A percentile compares a stretch with the other conserved stretches of the same genome.
Evolutionary conservation across 2,329 filamentous ascomycete genomes (phyloP).

Genomic region (Colletotrichum acutatum): DNA sequence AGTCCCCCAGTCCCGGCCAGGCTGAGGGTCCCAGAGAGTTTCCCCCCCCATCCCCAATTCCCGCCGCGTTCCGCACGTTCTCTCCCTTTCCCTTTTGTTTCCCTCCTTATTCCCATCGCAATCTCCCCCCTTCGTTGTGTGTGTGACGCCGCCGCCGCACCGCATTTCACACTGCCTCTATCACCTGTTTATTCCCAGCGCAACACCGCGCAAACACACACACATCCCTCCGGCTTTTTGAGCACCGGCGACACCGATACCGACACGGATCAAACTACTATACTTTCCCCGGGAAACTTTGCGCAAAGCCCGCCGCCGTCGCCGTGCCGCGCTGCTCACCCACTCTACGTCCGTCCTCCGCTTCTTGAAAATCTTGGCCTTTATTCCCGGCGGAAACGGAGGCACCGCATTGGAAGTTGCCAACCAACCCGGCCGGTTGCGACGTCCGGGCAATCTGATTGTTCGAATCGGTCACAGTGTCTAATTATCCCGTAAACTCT

Average conservation of each 20-base stretch:
- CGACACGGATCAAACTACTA: background rate
- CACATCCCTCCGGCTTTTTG: background rate
- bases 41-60: background rate
- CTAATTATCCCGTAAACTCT: background rate
- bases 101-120: conserved; percentile 30
- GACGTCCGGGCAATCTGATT: background rate
- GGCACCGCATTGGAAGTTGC: background rate
- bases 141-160: background rate
- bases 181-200: conserved; percentile 37
- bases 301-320: background rate
- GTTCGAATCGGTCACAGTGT: background rate
- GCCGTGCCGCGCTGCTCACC: no score
- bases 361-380: background rate
- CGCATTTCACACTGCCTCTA: conserved; percentile 3
- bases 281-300: background rate
- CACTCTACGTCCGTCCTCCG: background rate
- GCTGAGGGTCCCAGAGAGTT: background rate
- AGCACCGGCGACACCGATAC: background rate
- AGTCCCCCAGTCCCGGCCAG: no score
- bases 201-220: conserved; percentile 8
- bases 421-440: background rate
- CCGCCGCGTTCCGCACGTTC: background rate
- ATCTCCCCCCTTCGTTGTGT: background rate
- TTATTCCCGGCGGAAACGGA: conserved; percentile 27
- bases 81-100: background rate